Percentiles rank a stretch among this genome's conserved stretches.
Conservation (phyloP, 805 yeast genomes). For the Barnettozyma wickerhamii region DNA sequence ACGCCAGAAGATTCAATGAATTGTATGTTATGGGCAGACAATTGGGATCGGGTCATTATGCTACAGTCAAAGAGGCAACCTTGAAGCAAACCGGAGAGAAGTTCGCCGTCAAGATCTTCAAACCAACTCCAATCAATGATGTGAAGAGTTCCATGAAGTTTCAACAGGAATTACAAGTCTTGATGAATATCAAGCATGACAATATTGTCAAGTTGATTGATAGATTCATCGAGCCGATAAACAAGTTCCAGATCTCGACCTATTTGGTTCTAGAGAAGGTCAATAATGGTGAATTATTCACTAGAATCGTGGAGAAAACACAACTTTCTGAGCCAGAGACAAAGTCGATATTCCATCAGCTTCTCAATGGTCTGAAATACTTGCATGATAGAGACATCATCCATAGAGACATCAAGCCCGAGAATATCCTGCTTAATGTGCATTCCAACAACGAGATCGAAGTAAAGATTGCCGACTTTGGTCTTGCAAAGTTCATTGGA, state of each 20-base stretch:
- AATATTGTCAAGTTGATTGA: constrained; percentile 65
- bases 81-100: constrained; percentile 52
- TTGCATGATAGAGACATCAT: constrained; percentile 67
- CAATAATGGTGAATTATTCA: constrained; percentile 72
- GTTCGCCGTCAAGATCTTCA: constrained; percentile 74
- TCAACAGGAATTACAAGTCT: constrained; percentile 62
- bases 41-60: constrained; percentile 76
- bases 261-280: constrained; percentile 70
- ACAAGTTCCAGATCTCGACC: constrained; percentile 37
- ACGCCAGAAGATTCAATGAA: constrained; percentile 45
- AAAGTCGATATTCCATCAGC: constrained; percentile 56
- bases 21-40: constrained; percentile 46
- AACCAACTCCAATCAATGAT: constrained; percentile 45
- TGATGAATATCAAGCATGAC: constrained; percentile 62
- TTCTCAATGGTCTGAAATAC: constrained; percentile 59
- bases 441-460: constrained; percentile 39
- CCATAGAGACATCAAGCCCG: constrained; percentile 79
- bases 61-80: constrained; percentile 70
- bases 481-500: constrained; percentile 58
- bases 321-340: constrained; percentile 60
- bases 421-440: constrained; percentile 55
- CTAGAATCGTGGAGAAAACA: constrained; percentile 63
- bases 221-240: constrained; percentile 51
- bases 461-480: constrained; percentile 83
- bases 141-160: constrained; percentile 37